phyloP scores from a whole-genome alignment of 1,284 basidiomycete genomes.

The Rhodotorula sp. region DNA sequence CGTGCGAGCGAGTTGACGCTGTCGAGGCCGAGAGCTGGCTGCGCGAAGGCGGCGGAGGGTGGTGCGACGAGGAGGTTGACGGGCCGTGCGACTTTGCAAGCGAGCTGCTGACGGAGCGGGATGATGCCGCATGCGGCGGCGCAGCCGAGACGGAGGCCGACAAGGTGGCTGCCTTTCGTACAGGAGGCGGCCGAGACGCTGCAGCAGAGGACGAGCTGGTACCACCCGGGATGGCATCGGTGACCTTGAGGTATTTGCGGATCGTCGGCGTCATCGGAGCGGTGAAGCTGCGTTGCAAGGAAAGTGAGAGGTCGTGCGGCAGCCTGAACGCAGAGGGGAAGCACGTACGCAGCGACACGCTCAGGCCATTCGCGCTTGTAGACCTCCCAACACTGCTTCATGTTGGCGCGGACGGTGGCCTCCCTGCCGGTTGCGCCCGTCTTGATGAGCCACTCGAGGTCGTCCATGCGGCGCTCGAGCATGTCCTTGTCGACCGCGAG shows the following conservation, averaged over 20 bases:
- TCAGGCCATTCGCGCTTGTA: conserved; percentile 69
- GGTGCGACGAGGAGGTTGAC: neutral
- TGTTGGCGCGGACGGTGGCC: conserved; percentile 69
- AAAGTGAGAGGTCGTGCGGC: neutral
- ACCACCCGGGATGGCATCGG: conserved; percentile 8
- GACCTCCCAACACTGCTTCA: conserved; percentile 70
- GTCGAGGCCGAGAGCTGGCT: conserved; percentile 2
- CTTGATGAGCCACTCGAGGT: conserved; percentile 71
- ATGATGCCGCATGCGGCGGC: neutral
- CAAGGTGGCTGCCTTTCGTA: conserved; percentile 6
- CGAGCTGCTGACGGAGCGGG: neutral
- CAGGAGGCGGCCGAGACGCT: neutral
- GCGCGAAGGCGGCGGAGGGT: neutral
- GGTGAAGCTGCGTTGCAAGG: conserved; percentile 60
- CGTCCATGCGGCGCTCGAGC: conserved; percentile 63
- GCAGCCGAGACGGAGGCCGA: conserved; percentile 5
- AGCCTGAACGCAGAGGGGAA: neutral
- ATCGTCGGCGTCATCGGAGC: conserved; percentile 71
- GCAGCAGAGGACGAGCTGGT: neutral
- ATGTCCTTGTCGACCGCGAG: conserved; percentile 57
- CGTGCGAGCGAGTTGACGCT: neutral
- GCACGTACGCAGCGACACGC: conserved; percentile 65
- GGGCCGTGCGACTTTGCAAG: conserved; percentile 2
- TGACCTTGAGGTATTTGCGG: conserved; percentile 72
- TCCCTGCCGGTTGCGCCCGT: conserved; percentile 70